A percentile compares a stretch with the other conserved stretches of the same genome.
Conservation (phyloP, 2,329 filamentous ascomycete species). For the Pseudogymnoascus sp. region DNA sequence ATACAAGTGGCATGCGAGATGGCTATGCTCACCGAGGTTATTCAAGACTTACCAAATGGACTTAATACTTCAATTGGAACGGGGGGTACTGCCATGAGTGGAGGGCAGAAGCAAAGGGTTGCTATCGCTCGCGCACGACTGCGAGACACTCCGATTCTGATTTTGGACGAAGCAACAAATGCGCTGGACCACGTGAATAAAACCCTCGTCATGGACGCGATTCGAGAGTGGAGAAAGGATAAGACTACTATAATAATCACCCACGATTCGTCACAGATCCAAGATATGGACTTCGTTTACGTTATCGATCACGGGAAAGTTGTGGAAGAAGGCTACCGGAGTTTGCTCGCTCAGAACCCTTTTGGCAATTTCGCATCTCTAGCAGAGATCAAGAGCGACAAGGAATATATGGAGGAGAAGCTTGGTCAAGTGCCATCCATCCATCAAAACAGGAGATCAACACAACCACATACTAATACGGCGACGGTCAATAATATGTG, state of each 20-base stretch:
- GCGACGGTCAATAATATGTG: neutral
- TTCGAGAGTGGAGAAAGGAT: constrained; percentile 65
- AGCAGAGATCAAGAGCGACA: neutral
- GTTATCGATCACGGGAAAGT: constrained; percentile 63
- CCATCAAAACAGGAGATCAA: neutral
- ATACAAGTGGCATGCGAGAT: constrained; percentile 55
- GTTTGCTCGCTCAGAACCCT: constrained; percentile 39
- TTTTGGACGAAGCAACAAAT: constrained; percentile 84
- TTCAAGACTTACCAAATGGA: constrained; percentile 58
- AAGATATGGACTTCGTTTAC: constrained; percentile 65
- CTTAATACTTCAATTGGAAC: constrained; percentile 63
- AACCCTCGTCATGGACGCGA: constrained; percentile 59
- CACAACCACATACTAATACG: neutral
- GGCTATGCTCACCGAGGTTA: constrained; percentile 59
- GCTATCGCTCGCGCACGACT: constrained; percentile 71
- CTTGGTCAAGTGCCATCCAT: neutral
- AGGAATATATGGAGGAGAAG: neutral
- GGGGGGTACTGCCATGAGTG: constrained; percentile 65
- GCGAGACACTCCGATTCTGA: constrained; percentile 68
- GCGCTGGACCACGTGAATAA: constrained; percentile 70
- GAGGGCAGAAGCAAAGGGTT: constrained; percentile 75
- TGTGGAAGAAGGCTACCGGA: constrained; percentile 58
- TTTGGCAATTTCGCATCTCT: constrained; percentile 38
- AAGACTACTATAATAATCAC: constrained; percentile 93
- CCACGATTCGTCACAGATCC: constrained; percentile 74